Conservation (phyloP, 371 early-diverging fungal genomes). For the Amoeboaphelidium protococcarum region DNA sequence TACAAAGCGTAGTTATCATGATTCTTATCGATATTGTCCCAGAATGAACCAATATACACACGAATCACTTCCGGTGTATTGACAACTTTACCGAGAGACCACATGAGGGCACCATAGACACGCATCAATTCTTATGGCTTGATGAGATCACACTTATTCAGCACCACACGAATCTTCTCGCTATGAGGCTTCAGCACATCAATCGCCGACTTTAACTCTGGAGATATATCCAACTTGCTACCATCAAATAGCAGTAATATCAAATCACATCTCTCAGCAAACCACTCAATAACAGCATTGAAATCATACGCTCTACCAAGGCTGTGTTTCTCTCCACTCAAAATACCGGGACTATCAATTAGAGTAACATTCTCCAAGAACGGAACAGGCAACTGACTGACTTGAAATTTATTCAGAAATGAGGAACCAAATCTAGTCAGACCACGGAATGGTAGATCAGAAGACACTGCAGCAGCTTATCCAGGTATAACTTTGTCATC, state of each 20-base stretch:
- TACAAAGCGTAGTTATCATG: conserved; percentile 32
- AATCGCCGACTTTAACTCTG: conserved; percentile 63
- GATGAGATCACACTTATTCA: conserved; percentile 68
- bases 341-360: conserved; percentile 64
- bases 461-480: conserved; percentile 58
- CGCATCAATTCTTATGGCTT: conserved; percentile 63
- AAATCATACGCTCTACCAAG: conserved; percentile 53
- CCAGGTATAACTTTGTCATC: conserved; percentile 54
- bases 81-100: conserved; percentile 45
- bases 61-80: conserved; percentile 66
- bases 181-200: conserved; percentile 46
- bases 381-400: conserved; percentile 40
- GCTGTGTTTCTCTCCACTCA: conserved; percentile 58
- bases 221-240: conserved; percentile 63
- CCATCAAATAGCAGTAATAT: conserved; percentile 63
- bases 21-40: conserved; percentile 30
- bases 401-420: conserved; percentile 55
- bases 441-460: conserved; percentile 48
- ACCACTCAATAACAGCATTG: conserved; percentile 52
- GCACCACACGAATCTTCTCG: conserved; percentile 53
- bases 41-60: conserved; percentile 44
- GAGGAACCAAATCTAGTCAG: conserved; percentile 43
- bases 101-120: conserved; percentile 78
- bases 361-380: conserved; percentile 48
- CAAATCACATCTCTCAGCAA: conserved; percentile 60